Conservation (phyloP, 306 rosid genomes). For the Nissolia schottii region DNA sequence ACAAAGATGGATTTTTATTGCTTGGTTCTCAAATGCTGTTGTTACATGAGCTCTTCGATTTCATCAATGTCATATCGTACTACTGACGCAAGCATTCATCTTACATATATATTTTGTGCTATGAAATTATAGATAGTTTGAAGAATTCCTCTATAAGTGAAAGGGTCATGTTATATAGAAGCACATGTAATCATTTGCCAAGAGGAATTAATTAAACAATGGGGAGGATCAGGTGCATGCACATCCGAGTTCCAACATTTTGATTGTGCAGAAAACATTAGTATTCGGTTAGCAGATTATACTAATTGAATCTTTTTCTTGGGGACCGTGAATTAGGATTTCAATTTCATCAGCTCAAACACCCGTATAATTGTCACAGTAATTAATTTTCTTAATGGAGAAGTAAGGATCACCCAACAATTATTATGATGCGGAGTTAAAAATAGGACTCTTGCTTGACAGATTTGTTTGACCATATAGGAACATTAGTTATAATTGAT, state of each 20-base stretch:
- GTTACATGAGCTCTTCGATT: neutral
- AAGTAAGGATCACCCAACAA: neutral
- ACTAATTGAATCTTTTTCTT: neutral
- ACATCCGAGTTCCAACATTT: neutral
- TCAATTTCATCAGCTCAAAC: neutral
- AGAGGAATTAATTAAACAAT: neutral
- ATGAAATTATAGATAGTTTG: neutral
- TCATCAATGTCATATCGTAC: neutral
- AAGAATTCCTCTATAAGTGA: neutral
- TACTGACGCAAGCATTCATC: neutral
- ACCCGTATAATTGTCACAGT: neutral
- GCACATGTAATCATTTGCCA: neutral
- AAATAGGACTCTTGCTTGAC: neutral
- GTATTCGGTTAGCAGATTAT: neutral
- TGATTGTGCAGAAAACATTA: neutral
- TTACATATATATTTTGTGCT: neutral
- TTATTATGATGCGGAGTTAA: neutral
- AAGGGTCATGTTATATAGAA: neutral
- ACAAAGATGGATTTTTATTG: conserved; percentile 1
- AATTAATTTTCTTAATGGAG: neutral
- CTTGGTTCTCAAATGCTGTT: neutral
- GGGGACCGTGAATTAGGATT: neutral
- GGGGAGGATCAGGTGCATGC: neutral
- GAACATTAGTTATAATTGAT: conserved; percentile 11
- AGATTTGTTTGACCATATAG: neutral